Percentiles rank a stretch among this genome's conserved stretches.
These are phyloP conservation scores for Pulveroboletus sp. DNA, from an alignment of 768 basidiomycete genomes.

Conservation along the genomic window DNA sequence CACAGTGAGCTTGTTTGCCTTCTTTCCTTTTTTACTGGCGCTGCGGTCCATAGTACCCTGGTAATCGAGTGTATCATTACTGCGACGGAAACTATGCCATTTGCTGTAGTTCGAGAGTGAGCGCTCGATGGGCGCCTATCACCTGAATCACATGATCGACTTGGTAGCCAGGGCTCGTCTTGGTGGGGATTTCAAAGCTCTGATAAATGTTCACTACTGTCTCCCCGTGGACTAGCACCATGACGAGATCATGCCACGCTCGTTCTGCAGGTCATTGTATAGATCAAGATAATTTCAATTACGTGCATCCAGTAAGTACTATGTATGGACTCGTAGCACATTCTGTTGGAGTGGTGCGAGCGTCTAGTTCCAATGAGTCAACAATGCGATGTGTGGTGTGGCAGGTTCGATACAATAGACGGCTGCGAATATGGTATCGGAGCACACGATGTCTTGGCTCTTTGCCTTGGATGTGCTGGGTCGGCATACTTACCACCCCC, in stretches of 20 bases:
- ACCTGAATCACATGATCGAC: no score
- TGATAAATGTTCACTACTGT: no score
- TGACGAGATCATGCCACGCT: background rate
- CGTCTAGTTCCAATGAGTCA: background rate
- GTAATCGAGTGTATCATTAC: no score
- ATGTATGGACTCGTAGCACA: background rate
- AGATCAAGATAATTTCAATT: background rate
- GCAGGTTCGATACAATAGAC: background rate
- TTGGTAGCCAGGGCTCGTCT: no score
- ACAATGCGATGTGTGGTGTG: background rate
- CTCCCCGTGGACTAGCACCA: background rate
- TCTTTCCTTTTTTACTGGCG: background rate
- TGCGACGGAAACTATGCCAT: background rate
- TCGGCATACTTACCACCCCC: constrained; percentile 40
- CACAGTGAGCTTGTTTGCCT: background rate
- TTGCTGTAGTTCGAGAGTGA: no score
- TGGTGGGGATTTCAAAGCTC: no score
- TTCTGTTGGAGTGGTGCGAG: background rate
- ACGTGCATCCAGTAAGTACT: constrained; percentile 1
- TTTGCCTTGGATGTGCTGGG: background rate
- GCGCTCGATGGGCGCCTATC: background rate
- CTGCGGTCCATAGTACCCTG: no score
- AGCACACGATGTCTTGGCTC: background rate
- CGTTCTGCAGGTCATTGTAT: background rate
- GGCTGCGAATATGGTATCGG: background rate